A percentile compares a stretch with the other conserved stretches of the same genome.
Conservation (phyloP, 2,329 filamentous ascomycete species). For the Apiospora rasikravindrae region DNA sequence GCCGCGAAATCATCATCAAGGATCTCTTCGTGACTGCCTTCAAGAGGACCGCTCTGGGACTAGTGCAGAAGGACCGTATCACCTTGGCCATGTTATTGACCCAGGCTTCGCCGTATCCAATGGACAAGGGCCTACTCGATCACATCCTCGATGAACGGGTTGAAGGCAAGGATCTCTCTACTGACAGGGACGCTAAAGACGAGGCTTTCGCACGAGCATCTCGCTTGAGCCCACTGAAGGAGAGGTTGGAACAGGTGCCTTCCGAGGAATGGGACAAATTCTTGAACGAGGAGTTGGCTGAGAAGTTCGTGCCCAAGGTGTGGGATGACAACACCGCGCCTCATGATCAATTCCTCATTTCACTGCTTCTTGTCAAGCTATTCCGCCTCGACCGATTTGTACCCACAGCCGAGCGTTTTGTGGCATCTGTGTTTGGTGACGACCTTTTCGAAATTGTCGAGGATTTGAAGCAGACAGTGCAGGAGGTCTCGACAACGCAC, state of each 20-base stretch:
- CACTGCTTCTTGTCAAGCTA: constrained; percentile 89
- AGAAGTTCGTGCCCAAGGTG: constrained; percentile 78
- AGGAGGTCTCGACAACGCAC: constrained; percentile 80
- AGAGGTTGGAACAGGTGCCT: constrained; percentile 67
- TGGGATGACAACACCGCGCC: constrained; percentile 70
- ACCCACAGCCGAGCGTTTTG: constrained; percentile 89
- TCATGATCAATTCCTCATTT: constrained; percentile 78
- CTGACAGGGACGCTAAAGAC: constrained; percentile 65
- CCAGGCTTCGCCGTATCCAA: constrained; percentile 93
- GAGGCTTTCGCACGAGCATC: constrained; percentile 72
- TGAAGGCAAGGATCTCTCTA: constrained; percentile 79
- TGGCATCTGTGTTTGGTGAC: constrained; percentile 81
- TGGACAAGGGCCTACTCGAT: constrained; percentile 91
- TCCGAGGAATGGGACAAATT: constrained; percentile 79
- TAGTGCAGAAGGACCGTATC: constrained; percentile 92
- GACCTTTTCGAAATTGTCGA: constrained; percentile 83
- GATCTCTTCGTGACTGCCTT: constrained; percentile 92
- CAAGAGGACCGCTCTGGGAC: constrained; percentile 88
- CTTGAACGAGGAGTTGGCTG: constrained; percentile 83
- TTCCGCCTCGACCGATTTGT: constrained; percentile 96
- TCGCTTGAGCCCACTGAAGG: constrained; percentile 75
- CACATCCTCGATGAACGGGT: constrained; percentile 80
- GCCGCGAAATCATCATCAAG: constrained; percentile 87
- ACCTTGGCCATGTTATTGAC: constrained; percentile 94
- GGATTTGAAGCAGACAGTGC: constrained; percentile 84